phyloP scores from a whole-genome alignment of 768 basidiomycete genomes.

The Lactarius evosmus region DNA sequence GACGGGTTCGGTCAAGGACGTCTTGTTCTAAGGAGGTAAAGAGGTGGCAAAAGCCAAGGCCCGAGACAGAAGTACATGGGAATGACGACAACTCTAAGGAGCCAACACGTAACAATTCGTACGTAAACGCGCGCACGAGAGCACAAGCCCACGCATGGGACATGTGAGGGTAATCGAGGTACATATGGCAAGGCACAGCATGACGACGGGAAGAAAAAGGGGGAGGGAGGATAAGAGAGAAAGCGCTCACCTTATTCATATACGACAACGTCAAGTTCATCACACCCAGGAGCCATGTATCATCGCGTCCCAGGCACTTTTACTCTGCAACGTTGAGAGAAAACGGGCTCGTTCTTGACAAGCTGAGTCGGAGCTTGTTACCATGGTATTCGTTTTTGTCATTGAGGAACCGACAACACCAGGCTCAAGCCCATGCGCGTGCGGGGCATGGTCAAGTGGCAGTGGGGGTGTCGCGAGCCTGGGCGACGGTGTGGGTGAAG shows the following conservation, averaged over 20 bases:
- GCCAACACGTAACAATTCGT: background rate
- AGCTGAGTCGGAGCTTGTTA: constrained; percentile 17
- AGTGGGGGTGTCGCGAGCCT: constrained; percentile 23
- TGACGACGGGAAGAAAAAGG: background rate
- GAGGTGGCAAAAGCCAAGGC: background rate
- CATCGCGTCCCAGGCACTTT: constrained; percentile 65
- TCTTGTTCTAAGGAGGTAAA: constrained; percentile 1
- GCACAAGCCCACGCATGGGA: background rate
- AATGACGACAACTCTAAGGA: background rate
- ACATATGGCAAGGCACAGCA: background rate
- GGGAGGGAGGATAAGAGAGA: background rate
- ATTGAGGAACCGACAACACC: background rate
- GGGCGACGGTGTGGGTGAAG: constrained; percentile 19
- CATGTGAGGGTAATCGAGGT: background rate
- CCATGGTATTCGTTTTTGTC: background rate
- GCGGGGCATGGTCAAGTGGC: constrained; percentile 6
- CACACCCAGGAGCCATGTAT: constrained; percentile 66
- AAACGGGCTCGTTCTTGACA: constrained; percentile 46
- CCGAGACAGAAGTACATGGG: background rate
- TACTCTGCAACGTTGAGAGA: constrained; percentile 54
- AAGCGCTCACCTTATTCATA: background rate
- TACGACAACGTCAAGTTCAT: constrained; percentile 18
- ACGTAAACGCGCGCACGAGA: background rate
- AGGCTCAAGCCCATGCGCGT: constrained; percentile 15
- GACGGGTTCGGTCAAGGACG: background rate